Evolutionary conservation across 495 filamentous ascomycete genomes (phyloP).

Genomic region (Pseudevernia furfuracea): DNA sequence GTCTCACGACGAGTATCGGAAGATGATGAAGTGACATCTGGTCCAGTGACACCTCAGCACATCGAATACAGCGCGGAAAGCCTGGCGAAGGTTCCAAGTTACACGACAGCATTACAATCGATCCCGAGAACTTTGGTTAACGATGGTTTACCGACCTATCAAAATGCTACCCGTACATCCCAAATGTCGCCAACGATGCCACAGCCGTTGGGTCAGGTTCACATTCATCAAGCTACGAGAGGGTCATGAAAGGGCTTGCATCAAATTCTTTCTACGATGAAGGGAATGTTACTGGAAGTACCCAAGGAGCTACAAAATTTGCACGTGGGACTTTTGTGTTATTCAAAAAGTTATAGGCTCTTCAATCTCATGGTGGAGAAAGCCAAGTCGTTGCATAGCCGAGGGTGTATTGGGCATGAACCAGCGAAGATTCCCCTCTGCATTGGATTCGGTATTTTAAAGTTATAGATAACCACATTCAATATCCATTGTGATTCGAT

Average conservation of each 20-base stretch:
- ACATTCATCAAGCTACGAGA: constrained; percentile 1
- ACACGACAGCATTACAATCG: constrained; percentile 64
- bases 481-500: background rate
- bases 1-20: constrained; percentile 56
- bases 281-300: background rate
- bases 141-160: constrained; percentile 38
- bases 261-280: background rate
- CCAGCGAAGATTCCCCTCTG: constrained; percentile 3
- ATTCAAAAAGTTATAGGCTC: background rate
- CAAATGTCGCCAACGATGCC: constrained; percentile 42
- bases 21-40: constrained; percentile 46
- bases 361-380: background rate
- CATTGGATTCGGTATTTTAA: constrained; percentile 1
- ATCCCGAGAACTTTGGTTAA: constrained; percentile 40
- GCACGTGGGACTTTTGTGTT: background rate
- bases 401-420: background rate
- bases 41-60: constrained; percentile 53
- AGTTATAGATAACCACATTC: background rate
- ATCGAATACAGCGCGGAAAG: constrained; percentile 54
- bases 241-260: background rate
- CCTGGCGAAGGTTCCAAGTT: constrained; percentile 71
- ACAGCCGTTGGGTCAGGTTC: background rate
- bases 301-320: background rate
- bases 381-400: background rate
- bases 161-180: constrained; percentile 48